phyloP scores from a whole-genome alignment of 2,329 filamentous ascomycete species.

The Monilinia fructigena region DNA sequence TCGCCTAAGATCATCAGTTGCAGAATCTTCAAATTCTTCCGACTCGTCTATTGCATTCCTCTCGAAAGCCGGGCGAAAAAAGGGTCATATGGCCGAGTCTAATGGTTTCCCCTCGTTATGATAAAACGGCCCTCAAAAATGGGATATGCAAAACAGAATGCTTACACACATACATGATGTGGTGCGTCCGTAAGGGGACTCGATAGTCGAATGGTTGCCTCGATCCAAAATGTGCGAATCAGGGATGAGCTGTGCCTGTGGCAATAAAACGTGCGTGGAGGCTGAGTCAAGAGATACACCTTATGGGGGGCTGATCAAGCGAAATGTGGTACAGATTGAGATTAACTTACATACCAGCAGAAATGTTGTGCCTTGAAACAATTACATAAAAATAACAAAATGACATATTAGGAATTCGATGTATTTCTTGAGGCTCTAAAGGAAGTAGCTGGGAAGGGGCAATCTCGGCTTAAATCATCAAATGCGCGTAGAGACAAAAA shows the following conservation, averaged over 20 bases:
- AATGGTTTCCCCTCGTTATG: not conserved
- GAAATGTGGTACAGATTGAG: not conserved
- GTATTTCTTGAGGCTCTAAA: conserved; percentile 4
- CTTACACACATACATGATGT: not conserved
- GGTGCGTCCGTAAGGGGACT: not conserved
- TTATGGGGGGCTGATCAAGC: not conserved
- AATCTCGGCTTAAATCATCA: not conserved
- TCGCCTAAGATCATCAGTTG: not conserved
- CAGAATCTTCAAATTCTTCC: not conserved
- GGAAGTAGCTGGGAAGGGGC: not conserved
- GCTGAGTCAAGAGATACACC: not conserved
- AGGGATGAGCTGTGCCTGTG: not conserved
- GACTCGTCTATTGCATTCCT: not conserved
- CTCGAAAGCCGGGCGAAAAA: not conserved
- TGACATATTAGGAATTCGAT: not conserved
- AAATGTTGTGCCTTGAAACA: not conserved
- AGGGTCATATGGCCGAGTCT: conserved; percentile 4
- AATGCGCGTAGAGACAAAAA: not conserved
- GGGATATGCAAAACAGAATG: not conserved
- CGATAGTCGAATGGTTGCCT: conserved; percentile 15
- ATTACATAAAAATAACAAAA: not conserved
- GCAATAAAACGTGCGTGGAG: not conserved
- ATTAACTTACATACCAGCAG: not conserved
- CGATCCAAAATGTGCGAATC: not conserved
- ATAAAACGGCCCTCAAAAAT: not conserved